phyloP scores from a whole-genome alignment of 2,329 filamentous ascomycete genomes.

The Elsinoe arachidis region DNA sequence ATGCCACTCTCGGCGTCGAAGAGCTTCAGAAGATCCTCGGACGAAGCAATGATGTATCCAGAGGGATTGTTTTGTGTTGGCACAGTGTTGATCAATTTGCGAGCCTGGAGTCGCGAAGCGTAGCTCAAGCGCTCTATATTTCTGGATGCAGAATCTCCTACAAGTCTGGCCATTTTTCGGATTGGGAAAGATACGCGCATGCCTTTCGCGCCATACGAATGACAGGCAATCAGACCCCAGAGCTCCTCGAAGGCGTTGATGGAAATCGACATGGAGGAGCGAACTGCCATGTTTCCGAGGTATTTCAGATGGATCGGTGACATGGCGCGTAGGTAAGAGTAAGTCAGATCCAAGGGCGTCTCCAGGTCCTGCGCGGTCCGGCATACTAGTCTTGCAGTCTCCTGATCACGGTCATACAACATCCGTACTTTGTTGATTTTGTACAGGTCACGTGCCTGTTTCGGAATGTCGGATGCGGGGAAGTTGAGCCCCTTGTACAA shows the following conservation, averaged over 20 bases:
- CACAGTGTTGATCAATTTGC: conserved; percentile 79
- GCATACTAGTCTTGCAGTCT: conserved; percentile 74
- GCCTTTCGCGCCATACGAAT: conserved; percentile 65
- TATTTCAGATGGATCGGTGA: conserved; percentile 87
- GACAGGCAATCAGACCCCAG: conserved; percentile 83
- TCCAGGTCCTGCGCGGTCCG: conserved; percentile 65
- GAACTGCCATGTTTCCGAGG: conserved; percentile 76
- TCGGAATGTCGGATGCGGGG: conserved; percentile 77
- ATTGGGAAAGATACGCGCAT: conserved; percentile 92
- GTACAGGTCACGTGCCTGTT: conserved; percentile 80
- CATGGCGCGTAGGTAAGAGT: conserved; percentile 79
- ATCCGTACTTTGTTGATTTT: conserved; percentile 83
- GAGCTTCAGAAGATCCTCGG: conserved; percentile 71
- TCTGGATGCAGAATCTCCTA: conserved; percentile 75
- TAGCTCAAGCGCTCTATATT: conserved; percentile 86
- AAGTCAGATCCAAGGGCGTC: conserved; percentile 69
- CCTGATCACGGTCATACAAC: conserved; percentile 73
- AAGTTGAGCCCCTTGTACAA: conserved; percentile 83
- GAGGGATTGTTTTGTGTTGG: conserved; percentile 74
- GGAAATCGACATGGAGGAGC: conserved; percentile 92
- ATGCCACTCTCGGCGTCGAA: conserved; percentile 85
- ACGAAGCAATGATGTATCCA: conserved; percentile 83
- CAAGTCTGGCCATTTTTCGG: conserved; percentile 80
- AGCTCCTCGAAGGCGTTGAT: conserved; percentile 78
- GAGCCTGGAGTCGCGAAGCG: conserved; percentile 71